phyloP scores from a whole-genome alignment of 129 eudicot genomes.

The Saussurea involucrata region DNA sequence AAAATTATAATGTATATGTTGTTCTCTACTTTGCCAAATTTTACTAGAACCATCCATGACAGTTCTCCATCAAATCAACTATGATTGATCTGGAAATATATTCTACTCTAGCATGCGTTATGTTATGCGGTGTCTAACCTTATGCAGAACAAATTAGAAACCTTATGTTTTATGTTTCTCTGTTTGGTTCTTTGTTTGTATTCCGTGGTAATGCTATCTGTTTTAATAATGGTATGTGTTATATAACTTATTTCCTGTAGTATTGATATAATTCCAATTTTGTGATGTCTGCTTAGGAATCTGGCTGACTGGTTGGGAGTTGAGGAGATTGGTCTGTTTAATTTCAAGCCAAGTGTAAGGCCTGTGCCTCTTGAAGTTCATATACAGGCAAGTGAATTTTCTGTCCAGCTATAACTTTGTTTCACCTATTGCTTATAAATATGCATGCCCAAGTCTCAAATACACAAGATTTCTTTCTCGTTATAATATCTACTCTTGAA shows the following conservation, averaged over 20 bases:
- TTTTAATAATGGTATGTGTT: constrained; percentile 1
- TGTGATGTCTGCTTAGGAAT: constrained; percentile 46
- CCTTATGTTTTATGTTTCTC: not conserved
- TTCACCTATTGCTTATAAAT: not conserved
- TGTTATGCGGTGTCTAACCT: not conserved
- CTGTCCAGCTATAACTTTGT: not conserved
- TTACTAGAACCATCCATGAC: constrained; percentile 13
- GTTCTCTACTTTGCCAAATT: not conserved
- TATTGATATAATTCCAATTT: not conserved
- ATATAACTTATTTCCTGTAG: not conserved
- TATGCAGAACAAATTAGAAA: not conserved
- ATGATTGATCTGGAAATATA: not conserved
- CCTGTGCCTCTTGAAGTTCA: constrained; percentile 99
- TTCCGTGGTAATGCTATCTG: not conserved
- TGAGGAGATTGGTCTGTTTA: constrained; percentile 78
- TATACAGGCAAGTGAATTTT: constrained; percentile 76
- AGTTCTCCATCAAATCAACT: not conserved
- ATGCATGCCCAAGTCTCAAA: constrained; percentile 1
- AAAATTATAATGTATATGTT: not conserved
- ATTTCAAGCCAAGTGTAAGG: constrained; percentile 98
- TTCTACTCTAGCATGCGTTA: not conserved
- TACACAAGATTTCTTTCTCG: not conserved
- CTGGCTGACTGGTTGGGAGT: constrained; percentile 99
- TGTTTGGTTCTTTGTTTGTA: not conserved
- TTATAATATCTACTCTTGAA: not conserved